Evolutionary conservation across 305 asterid species (phyloP).

Genomic region (Fraxinus baroniana): DNA sequence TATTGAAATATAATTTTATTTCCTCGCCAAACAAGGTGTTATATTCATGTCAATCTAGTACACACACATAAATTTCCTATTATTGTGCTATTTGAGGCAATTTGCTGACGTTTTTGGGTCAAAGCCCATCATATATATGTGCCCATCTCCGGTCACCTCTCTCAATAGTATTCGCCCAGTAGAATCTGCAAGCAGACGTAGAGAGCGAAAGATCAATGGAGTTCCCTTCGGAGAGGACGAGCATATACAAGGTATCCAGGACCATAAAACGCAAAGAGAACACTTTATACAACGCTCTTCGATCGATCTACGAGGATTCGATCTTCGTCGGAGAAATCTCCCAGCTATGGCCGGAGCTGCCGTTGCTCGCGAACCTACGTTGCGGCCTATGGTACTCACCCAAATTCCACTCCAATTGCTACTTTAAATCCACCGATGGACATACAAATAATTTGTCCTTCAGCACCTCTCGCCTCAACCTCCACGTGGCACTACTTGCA

Average conservation of each 20-base stretch:
- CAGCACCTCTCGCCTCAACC: constrained; percentile 85
- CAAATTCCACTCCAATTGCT: constrained; percentile 62
- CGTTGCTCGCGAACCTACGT: constrained; percentile 83
- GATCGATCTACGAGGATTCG: constrained; percentile 94
- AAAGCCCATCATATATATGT: background rate
- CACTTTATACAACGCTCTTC: constrained; percentile 73
- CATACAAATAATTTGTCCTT: constrained; percentile 90
- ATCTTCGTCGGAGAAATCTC: constrained; percentile 84
- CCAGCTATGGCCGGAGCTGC: constrained; percentile 88
- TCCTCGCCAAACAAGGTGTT: no score
- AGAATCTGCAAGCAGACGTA: background rate
- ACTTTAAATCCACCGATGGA: constrained; percentile 98
- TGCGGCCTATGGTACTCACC: constrained; percentile 92
- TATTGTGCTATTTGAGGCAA: background rate
- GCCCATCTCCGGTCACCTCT: background rate
- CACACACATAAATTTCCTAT: no score
- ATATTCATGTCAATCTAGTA: no score
- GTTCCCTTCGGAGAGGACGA: background rate
- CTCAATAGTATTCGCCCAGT: background rate
- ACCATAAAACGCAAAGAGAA: constrained; percentile 71
- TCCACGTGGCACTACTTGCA: constrained; percentile 80
- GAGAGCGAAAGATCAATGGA: constrained; percentile 5
- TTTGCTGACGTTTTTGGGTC: background rate
- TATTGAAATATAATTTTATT: no score
- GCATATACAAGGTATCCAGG: constrained; percentile 69